These are phyloP conservation scores for Gossypium mustelinum DNA, from an alignment of 345 rosid genomes.

Conservation along the genomic window DNA sequence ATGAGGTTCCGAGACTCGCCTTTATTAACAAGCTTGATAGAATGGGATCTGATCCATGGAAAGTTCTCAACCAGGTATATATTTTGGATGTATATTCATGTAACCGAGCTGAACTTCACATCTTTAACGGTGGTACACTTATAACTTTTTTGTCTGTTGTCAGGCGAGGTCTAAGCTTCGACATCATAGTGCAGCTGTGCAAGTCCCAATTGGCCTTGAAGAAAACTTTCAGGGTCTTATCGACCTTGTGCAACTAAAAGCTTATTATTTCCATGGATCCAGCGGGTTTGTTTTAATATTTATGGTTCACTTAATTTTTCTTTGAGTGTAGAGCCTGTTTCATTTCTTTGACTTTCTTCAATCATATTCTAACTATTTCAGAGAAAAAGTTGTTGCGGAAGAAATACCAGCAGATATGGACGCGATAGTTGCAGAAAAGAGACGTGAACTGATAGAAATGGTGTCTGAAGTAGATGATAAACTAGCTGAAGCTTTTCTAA, in stretches of 20 bases:
- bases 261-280: constrained; percentile 72
- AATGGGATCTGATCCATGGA: constrained; percentile 99
- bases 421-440: constrained; percentile 71
- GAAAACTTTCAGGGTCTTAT: constrained; percentile 85
- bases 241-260: constrained; percentile 73
- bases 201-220: constrained; percentile 93
- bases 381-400: constrained; percentile 70
- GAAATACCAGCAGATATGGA: constrained; percentile 83
- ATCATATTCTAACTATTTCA: constrained; percentile 31
- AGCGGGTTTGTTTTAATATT: constrained; percentile 61
- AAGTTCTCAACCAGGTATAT: constrained; percentile 87
- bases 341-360: not conserved
- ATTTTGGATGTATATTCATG: not conserved
- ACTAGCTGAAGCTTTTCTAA: constrained; percentile 84
- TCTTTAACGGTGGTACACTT: not conserved
- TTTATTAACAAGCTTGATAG: constrained; percentile 98
- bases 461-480: constrained; percentile 97
- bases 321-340: constrained; percentile 13
- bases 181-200: constrained; percentile 94
- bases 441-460: constrained; percentile 74
- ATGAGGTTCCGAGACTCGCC: constrained; percentile 85
- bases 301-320: constrained; percentile 1
- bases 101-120: not conserved
- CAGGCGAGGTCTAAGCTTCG: constrained; percentile 92
- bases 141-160: constrained; percentile 11